Conservation (phyloP, 1,284 basidiomycete genomes). For the Pseudozyma sp. region DNA sequence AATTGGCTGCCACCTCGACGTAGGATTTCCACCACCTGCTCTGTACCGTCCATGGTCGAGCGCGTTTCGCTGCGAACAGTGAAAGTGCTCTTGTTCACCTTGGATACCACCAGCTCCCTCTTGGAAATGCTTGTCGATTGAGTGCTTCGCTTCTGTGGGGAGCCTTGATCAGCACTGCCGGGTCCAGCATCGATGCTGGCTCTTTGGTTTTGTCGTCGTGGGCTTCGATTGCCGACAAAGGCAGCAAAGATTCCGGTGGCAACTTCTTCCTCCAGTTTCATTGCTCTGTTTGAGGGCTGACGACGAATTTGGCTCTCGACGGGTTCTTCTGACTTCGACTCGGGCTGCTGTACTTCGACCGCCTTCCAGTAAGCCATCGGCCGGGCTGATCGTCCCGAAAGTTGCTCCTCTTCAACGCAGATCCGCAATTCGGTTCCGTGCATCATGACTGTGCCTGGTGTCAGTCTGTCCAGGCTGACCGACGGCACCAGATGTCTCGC, state of each 20-base stretch:
- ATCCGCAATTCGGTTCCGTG: slow-evolving; percentile 20
- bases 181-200: slow-evolving; percentile 11
- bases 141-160: slow-evolving; percentile 1
- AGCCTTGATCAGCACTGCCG: neutral
- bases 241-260: slow-evolving; percentile 39
- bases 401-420: slow-evolving; percentile 20
- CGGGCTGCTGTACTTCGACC: slow-evolving; percentile 19
- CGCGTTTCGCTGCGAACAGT: slow-evolving; percentile 19
- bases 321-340: neutral
- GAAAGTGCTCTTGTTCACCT: slow-evolving; percentile 27
- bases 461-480: slow-evolving; percentile 17
- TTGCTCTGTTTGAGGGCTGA: slow-evolving; percentile 31
- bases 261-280: slow-evolving; percentile 43
- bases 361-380: slow-evolving; percentile 40
- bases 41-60: slow-evolving; percentile 2
- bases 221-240: slow-evolving; percentile 48
- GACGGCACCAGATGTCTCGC: slow-evolving; percentile 10
- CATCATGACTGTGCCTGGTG: slow-evolving; percentile 22
- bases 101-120: slow-evolving; percentile 37
- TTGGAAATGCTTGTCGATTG: neutral
- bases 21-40: slow-evolving; percentile 31
- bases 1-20: slow-evolving; percentile 5
- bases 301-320: slow-evolving; percentile 17
- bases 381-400: neutral
- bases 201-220: slow-evolving; percentile 25